Evolutionary conservation across 2,329 filamentous ascomycete genomes (phyloP), one percentile per base, ranked within the genome.

Genomic region (Cryphonectria parasitica): DNA sequence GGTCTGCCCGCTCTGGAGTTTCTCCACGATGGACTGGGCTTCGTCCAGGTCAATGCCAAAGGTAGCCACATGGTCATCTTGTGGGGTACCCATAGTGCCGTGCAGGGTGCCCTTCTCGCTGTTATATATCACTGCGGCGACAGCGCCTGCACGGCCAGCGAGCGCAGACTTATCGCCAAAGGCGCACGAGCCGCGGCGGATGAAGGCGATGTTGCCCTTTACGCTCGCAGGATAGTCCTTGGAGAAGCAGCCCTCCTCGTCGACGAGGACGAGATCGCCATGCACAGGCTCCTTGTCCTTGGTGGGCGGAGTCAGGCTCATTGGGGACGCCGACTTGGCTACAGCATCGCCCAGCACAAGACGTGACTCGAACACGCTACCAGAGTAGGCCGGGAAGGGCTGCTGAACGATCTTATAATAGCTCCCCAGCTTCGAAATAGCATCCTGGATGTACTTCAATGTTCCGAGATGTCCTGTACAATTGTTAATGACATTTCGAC

Each of bases 81-180:
- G 82, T 0, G 90, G 89, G 0, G 82, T 83, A 15, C 90, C 92
- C 3, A 96, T 83, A 0, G 92, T 95, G 56, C 92, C 93, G 66
- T 86, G 84, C 0, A 94, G 80, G 3, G 81, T 79, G 1, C 88
- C 91, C 0, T 85, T 80, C 64, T 89, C 88, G 74, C 90, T 91
- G 83, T 95, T 94, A 81, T 92, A 95, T 65, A 96, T 84, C 19
- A 96, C 81, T 0, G 90, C 91, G 1, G 90, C 92, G 3, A 88
- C 79, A 6, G 93, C 93, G 28, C 92, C 91, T 1, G 91, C 91
- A 64, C 83, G 84, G 58, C 90, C 91, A 7, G 93, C 92, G 19
- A 87, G 82, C 67, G 85, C 85, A 1, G 91, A 91, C 82, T 96
- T 96, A 71, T 85, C 80, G 15, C 90, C 91, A 75, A 95, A 96